Conservation (phyloP, 805 yeast genomes). For the Candida nitratophila region DNA sequence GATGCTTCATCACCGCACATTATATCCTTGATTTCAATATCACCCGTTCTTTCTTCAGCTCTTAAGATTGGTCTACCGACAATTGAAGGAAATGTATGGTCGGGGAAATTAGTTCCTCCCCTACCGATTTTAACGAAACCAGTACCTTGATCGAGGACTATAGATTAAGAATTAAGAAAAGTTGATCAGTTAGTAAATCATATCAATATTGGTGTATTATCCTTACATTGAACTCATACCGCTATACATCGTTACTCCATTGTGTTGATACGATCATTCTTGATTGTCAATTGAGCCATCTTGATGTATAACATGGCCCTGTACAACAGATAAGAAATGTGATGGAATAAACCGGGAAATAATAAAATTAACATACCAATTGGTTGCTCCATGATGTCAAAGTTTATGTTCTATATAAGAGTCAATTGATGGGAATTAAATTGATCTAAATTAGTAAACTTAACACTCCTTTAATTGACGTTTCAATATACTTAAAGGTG, state of each 20-base stretch:
- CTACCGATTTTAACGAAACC: constrained; percentile 97
- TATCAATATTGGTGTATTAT: neutral
- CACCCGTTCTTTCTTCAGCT: constrained; percentile 85
- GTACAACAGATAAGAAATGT: no score
- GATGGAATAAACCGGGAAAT: neutral
- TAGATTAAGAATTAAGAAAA: neutral
- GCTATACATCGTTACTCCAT: no score
- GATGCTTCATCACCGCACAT: constrained; percentile 98
- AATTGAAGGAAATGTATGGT: constrained; percentile 91
- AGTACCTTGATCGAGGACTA: constrained; percentile 97
- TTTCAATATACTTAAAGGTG: no score
- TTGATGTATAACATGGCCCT: no score
- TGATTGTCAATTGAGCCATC: no score
- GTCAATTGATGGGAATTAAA: neutral
- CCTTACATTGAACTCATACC: no score
- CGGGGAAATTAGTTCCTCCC: constrained; percentile 96
- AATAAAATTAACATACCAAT: constrained; percentile 15
- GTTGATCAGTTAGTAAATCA: neutral
- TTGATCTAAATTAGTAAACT: neutral
- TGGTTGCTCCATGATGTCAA: constrained; percentile 21
- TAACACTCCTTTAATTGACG: neutral
- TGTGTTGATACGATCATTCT: no score
- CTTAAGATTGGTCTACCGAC: constrained; percentile 96
- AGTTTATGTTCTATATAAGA: neutral
- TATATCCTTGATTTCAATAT: constrained; percentile 81